Conservation (phyloP, 192 early-diverging fungal genomes). For the Coemansia sp. region DNA sequence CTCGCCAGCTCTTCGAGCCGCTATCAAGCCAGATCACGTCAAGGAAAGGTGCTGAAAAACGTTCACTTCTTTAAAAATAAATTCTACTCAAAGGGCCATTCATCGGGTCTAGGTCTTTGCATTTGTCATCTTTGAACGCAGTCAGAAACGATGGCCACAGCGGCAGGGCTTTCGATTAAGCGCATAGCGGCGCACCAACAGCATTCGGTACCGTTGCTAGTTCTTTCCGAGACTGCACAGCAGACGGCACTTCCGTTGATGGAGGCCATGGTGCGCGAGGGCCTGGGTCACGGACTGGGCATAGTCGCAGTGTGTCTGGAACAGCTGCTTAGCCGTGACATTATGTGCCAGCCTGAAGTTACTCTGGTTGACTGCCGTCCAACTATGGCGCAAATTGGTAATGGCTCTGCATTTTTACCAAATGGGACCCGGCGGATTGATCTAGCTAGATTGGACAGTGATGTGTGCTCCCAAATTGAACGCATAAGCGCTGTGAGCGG, state of each 20-base stretch:
- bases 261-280: conserved; percentile 42
- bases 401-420: neutral
- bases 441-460: neutral
- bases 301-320: conserved; percentile 31
- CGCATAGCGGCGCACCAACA: conserved; percentile 44
- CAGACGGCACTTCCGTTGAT: conserved; percentile 45
- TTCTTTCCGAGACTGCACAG: conserved; percentile 44
- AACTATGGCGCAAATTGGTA: neutral
- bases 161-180: conserved; percentile 28
- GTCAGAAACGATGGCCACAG: neutral
- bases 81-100: neutral
- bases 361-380: conserved; percentile 22
- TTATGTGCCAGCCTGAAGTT: conserved; percentile 8
- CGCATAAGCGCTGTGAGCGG: neutral
- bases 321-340: conserved; percentile 24
- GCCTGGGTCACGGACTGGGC: conserved; percentile 21
- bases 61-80: neutral
- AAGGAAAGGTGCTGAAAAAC: too few species aligned
- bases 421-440: conserved; percentile 1
- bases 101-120: neutral
- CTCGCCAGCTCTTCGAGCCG: too few species aligned
- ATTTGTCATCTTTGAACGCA: neutral
- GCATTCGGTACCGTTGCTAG: conserved; percentile 27
- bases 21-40: too few species aligned
- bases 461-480: neutral